phyloP scores from a whole-genome alignment of 2,329 filamentous ascomycete genomes.

The Diplodia sapinea region DNA sequence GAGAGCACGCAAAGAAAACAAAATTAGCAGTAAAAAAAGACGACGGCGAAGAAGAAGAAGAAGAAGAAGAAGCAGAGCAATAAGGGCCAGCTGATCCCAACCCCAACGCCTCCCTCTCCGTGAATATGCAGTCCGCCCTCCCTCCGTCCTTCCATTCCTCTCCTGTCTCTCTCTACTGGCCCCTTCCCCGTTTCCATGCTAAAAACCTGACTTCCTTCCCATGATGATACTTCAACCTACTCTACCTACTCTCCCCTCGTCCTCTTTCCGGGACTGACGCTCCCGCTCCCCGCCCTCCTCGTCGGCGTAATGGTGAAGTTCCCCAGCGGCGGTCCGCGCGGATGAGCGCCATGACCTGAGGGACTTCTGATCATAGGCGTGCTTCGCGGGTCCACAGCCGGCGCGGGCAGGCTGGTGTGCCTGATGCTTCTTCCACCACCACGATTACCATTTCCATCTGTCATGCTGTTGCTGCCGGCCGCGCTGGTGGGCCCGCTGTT shows the following conservation, averaged over 20 bases:
- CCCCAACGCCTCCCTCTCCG: too few species aligned
- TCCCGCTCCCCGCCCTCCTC: conserved; percentile 12
- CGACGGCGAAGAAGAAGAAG: too few species aligned
- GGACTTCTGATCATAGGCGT: conserved; percentile 18
- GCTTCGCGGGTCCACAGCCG: conserved; percentile 3
- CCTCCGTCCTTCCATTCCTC: too few species aligned
- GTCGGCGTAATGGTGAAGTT: conserved; percentile 25
- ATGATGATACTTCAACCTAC: neutral
- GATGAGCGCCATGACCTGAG: neutral
- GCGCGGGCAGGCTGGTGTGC: conserved; percentile 9
- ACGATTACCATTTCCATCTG: neutral
- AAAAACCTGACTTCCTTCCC: neutral
- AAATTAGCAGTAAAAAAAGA: too few species aligned
- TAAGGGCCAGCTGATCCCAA: too few species aligned
- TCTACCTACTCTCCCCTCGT: conserved; percentile 5
- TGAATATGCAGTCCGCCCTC: too few species aligned
- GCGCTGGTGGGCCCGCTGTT: conserved; percentile 6
- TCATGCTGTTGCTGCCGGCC: neutral
- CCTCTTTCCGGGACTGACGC: conserved; percentile 23
- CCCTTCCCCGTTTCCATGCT: too few species aligned
- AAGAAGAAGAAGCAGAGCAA: too few species aligned
- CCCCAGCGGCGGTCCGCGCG: conserved; percentile 24
- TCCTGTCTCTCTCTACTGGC: too few species aligned
- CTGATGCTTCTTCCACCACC: neutral
- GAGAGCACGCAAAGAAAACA: too few species aligned